Conservation (phyloP, 116 monocot species). For the Phalaenopsis hybrid region DNA sequence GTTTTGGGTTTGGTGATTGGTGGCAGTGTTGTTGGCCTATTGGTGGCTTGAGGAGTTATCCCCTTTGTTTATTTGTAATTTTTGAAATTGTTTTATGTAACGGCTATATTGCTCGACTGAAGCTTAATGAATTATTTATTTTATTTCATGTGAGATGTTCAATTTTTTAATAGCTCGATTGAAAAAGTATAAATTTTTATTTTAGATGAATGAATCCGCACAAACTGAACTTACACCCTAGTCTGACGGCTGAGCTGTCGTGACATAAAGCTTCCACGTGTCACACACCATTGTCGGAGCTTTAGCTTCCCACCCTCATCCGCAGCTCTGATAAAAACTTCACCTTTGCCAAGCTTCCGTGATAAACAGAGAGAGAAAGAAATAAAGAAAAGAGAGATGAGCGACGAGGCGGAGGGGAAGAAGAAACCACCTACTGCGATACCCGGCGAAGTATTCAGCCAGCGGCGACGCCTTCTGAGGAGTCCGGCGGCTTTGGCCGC, state of each 20-base stretch:
- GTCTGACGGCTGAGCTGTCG: too few relatives aligned
- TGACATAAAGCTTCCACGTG: too few relatives aligned
- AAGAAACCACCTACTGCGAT: not conserved
- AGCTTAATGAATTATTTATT: too few relatives aligned
- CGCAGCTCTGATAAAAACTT: too few relatives aligned
- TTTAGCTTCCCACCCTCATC: not conserved
- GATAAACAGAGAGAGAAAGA: not conserved
- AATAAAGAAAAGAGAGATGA: not conserved
- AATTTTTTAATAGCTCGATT: too few relatives aligned
- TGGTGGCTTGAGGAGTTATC: not conserved
- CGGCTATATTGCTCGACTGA: too few relatives aligned
- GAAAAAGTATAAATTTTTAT: too few relatives aligned
- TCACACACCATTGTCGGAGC: too few relatives aligned
- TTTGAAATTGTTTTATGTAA: not conserved
- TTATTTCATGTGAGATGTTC: too few relatives aligned
- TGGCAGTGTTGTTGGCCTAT: not conserved
- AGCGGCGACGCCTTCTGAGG: slow-evolving; percentile 16
- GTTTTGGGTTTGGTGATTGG: not conserved
- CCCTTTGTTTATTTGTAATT: not conserved
- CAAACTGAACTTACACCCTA: too few relatives aligned
- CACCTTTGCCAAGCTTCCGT: too few relatives aligned
- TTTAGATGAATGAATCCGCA: too few relatives aligned
- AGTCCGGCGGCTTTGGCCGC: slow-evolving; percentile 13
- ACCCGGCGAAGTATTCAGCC: slow-evolving; percentile 24
- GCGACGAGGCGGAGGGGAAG: not conserved